phyloP scores from a whole-genome alignment of 1,139 yeast species.

The Suhomyces anneliseae region DNA sequence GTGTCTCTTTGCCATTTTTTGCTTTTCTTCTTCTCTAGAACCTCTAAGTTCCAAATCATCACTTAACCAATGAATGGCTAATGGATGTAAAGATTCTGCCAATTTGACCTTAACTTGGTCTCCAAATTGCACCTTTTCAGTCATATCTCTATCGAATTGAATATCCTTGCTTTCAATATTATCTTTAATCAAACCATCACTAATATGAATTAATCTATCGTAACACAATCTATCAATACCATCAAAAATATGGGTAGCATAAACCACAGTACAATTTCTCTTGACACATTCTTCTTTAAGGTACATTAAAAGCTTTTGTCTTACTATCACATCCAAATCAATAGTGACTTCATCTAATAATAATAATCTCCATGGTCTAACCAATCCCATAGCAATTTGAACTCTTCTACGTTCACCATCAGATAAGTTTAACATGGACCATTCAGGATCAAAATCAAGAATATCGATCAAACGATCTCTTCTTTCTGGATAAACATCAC shows the following conservation, averaged over 20 bases:
- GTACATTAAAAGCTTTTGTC: slow-evolving; percentile 70
- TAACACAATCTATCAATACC: slow-evolving; percentile 87
- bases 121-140: slow-evolving; percentile 32
- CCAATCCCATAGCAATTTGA: slow-evolving; percentile 88
- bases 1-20: slow-evolving; percentile 38
- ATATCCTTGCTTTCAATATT: slow-evolving; percentile 28
- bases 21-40: slow-evolving; percentile 50
- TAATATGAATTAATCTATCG: slow-evolving; percentile 76
- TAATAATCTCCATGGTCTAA: slow-evolving; percentile 85
- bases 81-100: slow-evolving; percentile 63
- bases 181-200: slow-evolving; percentile 54
- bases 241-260: slow-evolving; percentile 96
- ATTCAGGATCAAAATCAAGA: slow-evolving; percentile 77
- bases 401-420: slow-evolving; percentile 96
- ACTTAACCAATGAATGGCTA: slow-evolving; percentile 65
- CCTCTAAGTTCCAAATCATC: slow-evolving; percentile 57
- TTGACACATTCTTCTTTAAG: slow-evolving; percentile 65
- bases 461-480: slow-evolving; percentile 73
- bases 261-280: slow-evolving; percentile 71
- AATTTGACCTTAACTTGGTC: slow-evolving; percentile 15
- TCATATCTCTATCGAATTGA: slow-evolving; percentile 22
- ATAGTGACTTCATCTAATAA: slow-evolving; percentile 94
- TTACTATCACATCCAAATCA: slow-evolving; percentile 88
- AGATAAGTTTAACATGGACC: slow-evolving; percentile 91
- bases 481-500: slow-evolving; percentile 68